phyloP scores from a whole-genome alignment of 768 basidiomycete genomes.

The Lactifluus subvellereus region DNA sequence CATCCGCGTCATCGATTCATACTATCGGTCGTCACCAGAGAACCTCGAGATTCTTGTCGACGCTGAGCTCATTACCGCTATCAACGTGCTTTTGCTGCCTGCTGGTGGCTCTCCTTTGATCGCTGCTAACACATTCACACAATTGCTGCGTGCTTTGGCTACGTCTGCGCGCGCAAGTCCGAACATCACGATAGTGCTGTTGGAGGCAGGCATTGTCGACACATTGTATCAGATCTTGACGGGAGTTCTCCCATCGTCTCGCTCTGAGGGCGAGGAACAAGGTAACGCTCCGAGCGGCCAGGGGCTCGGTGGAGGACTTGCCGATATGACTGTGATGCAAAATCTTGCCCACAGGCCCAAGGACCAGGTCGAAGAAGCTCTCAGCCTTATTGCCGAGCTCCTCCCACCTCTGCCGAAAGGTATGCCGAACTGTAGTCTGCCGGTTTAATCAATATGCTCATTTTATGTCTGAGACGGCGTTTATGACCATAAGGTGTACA shows the following conservation, averaged over 20 bases:
- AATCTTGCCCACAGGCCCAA: constrained; percentile 94
- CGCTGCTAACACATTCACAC: constrained; percentile 81
- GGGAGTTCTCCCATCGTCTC: constrained; percentile 77
- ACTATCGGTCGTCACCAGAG: constrained; percentile 76
- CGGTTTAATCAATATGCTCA: background rate
- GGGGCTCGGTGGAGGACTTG: constrained; percentile 80
- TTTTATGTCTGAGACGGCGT: constrained; percentile 64
- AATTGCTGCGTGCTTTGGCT: constrained; percentile 79
- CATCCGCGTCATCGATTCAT: constrained; percentile 90
- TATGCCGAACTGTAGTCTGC: constrained; percentile 30
- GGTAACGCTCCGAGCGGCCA: constrained; percentile 59
- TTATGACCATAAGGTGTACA: constrained; percentile 87
- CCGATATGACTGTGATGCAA: constrained; percentile 97
- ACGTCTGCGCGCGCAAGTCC: constrained; percentile 86
- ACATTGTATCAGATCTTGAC: constrained; percentile 94
- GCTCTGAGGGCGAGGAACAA: constrained; percentile 50
- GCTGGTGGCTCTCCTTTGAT: constrained; percentile 84
- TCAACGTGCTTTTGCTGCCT: constrained; percentile 80
- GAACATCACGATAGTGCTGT: constrained; percentile 75
- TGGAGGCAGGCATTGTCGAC: constrained; percentile 90
- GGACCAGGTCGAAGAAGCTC: constrained; percentile 92
- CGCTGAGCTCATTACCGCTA: constrained; percentile 67
- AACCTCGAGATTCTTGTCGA: constrained; percentile 85
- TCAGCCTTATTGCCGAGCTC: constrained; percentile 84
- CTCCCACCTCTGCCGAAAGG: constrained; percentile 93